Percentiles rank a stretch among this genome's conserved stretches.
Conservation (phyloP, 1,284 basidiomycete species). For the Rhodotorula sp. region DNA sequence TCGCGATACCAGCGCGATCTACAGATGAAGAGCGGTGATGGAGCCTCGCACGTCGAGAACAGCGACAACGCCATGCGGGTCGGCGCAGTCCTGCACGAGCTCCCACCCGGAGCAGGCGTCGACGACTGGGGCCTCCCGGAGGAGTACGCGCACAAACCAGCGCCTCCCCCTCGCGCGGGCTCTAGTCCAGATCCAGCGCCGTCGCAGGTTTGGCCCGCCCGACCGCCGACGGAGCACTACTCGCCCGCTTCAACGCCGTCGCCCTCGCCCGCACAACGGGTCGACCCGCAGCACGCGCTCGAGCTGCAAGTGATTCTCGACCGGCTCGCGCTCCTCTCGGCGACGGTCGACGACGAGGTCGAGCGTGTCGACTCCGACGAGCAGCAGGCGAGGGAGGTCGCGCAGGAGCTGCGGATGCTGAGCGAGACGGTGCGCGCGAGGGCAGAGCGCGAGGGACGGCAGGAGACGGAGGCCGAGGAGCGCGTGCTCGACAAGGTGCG, state of each 20-base stretch:
- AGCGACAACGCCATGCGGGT: not conserved
- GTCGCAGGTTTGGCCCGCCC: not conserved
- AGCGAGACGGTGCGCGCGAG: not conserved
- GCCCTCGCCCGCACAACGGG: not conserved
- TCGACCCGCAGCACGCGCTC: not conserved
- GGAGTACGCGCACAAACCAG: too few species aligned
- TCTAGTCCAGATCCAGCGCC: not conserved
- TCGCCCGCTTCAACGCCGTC: not conserved
- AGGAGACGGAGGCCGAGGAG: not conserved
- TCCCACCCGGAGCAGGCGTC: not conserved
- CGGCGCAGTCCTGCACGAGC: not conserved
- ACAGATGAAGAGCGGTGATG: not conserved
- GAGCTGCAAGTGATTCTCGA: not conserved
- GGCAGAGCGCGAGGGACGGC: not conserved
- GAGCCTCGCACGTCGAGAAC: too few species aligned
- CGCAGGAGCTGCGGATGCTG: not conserved
- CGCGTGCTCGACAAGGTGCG: slow-evolving; percentile 7
- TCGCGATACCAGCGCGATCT: not conserved
- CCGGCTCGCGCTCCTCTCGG: not conserved
- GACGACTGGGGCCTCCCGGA: slow-evolving; percentile 7
- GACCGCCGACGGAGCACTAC: not conserved
- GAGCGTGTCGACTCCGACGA: not conserved
- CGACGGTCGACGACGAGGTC: not conserved
- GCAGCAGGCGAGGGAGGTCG: not conserved
- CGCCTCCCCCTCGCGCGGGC: too few species aligned